A percentile compares a stretch with the other conserved stretches of the same genome.
phyloP scores from a whole-genome alignment of 768 basidiomycete species.

The Epithele typhae region DNA sequence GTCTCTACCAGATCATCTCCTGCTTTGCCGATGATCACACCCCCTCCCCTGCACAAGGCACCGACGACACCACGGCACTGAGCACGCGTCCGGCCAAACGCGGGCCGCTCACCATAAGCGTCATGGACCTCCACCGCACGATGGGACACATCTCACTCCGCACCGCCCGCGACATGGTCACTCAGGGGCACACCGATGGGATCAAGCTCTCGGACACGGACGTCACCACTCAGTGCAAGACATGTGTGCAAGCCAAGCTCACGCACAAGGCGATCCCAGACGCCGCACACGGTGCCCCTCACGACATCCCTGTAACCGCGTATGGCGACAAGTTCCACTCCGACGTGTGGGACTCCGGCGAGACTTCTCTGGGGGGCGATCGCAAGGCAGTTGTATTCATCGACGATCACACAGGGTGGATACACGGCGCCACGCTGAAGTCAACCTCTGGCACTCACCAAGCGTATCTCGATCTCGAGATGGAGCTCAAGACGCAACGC shows the following conservation, averaged over 20 bases:
- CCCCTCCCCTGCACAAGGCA: no score
- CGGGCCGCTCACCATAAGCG: background rate
- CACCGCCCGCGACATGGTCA: conserved; percentile 20
- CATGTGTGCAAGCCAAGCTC: conserved; percentile 33
- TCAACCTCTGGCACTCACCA: no score
- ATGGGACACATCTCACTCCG: conserved; percentile 32
- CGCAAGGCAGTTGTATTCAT: no score
- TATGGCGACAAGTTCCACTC: conserved; percentile 36
- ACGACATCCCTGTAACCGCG: conserved; percentile 3
- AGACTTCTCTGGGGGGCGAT: conserved; percentile 18
- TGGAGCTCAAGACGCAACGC: no score
- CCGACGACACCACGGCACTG: background rate
- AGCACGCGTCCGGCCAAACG: background rate
- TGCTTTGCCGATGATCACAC: no score
- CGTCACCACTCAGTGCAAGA: conserved; percentile 35
- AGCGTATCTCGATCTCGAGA: no score
- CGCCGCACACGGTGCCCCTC: background rate
- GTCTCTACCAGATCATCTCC: conserved; percentile 18
- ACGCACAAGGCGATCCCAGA: conserved; percentile 6
- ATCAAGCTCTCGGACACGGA: conserved; percentile 17
- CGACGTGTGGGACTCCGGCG: conserved; percentile 41
- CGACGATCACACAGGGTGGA: no score
- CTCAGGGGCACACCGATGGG: conserved; percentile 27
- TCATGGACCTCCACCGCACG: conserved; percentile 25
- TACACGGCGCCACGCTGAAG: no score